A percentile compares a stretch with the other conserved stretches of the same genome.
Evolutionary conservation across 306 rosid species (phyloP).

Genomic region (Clitoria ternatea): DNA sequence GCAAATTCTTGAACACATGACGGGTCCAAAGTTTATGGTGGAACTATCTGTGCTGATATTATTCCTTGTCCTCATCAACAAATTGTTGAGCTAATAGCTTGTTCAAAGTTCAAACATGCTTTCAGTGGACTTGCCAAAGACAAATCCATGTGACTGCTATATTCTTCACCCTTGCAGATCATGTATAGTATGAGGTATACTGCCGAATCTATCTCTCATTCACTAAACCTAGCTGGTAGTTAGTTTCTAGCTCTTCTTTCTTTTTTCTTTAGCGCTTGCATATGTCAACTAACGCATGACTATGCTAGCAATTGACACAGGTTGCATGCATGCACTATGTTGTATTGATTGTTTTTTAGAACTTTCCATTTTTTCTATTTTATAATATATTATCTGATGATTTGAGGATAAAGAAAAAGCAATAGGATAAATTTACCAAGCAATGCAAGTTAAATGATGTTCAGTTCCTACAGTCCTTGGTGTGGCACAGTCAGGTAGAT

Average conservation of each 20-base stretch:
- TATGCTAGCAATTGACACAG: not conserved
- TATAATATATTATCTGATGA: not conserved
- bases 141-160: conserved; percentile 27
- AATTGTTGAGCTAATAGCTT: conserved; percentile 32
- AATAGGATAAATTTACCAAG: conserved; percentile 2
- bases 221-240: not conserved
- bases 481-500: conserved; percentile 5
- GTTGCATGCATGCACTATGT: not conserved
- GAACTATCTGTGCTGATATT: conserved; percentile 40
- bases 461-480: not conserved
- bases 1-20: conserved; percentile 36
- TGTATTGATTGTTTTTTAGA: not conserved
- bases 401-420: conserved; percentile 4
- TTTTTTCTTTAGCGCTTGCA: not conserved
- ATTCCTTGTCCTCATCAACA: conserved; percentile 35
- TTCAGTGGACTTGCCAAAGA: conserved; percentile 13
- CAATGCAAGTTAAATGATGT: conserved; percentile 10
- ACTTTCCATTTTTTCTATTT: not conserved
- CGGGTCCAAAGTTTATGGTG: conserved; percentile 31
- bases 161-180: conserved; percentile 21
- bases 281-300: not conserved
- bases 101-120: conserved; percentile 19
- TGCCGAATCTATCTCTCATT: not conserved
- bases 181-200: conserved; percentile 29
- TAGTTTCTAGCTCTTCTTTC: not conserved